A percentile compares a stretch with the other conserved stretches of the same genome.
Conservation (phyloP, 345 rosid genomes). For the Gossypium longicalyx region DNA sequence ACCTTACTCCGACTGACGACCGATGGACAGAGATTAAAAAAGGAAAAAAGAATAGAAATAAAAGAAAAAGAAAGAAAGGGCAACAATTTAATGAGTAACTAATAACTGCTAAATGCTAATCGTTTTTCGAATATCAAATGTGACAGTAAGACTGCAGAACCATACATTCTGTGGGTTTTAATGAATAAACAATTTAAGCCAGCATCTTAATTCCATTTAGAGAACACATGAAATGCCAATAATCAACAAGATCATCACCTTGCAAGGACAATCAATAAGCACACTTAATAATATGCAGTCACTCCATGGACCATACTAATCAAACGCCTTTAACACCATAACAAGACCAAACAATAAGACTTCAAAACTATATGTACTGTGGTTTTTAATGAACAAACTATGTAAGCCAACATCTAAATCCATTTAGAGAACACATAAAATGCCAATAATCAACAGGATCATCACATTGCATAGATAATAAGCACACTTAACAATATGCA, state of each 20-base stretch:
- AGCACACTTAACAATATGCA: background rate
- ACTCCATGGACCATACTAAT: background rate
- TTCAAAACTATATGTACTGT: background rate
- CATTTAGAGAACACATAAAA: background rate
- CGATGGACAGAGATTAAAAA: too few species aligned
- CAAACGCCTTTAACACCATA: background rate
- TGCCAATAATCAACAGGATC: background rate
- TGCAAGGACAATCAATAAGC: background rate
- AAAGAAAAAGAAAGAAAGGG: too few species aligned
- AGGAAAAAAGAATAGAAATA: too few species aligned
- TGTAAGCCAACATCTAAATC: background rate
- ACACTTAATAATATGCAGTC: background rate
- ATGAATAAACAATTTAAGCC: background rate
- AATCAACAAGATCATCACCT: background rate
- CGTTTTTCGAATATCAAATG: background rate
- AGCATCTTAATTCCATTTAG: background rate
- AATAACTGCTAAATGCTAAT: background rate
- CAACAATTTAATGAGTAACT: background rate
- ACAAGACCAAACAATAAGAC: too few species aligned
- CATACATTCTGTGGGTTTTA: too few species aligned
- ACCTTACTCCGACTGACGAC: too few species aligned
- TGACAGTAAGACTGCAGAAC: background rate
- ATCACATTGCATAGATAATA: background rate
- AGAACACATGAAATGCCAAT: background rate
- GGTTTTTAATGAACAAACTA: background rate